Base-by-base conservation (phyloP, 73 alveolate genomes). In the Paramecium sonneborni region DNA sequence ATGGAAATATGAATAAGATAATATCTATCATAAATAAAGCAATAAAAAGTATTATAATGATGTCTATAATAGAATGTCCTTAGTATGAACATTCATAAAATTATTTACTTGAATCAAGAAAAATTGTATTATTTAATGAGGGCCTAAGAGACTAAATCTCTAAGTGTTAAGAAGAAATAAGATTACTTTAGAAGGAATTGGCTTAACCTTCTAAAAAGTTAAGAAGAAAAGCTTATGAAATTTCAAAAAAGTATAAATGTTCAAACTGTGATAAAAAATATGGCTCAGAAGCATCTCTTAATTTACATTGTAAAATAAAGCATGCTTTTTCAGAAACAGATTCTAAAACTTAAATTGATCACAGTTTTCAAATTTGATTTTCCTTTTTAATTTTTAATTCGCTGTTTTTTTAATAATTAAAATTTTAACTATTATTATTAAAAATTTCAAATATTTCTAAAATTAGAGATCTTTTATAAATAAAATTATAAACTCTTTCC, bases 401-500 rank as follows among this genome's bases (percentile, higher is more conserved):
- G 39, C 44, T 23, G 39, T 12, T 32, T 62, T 32, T 62, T 62
- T 30, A 62, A 23, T 11, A 62, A 62, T 52, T 52, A 52, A 52
- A 52, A 18, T 52, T 52, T 52, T 52, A 52, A 52, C 68, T n/a
- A 52, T 52, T 35, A 15, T 52, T 18, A 52, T 52, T 52, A 52
- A 52, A n/a, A 11, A 52, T 52, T 52, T 93, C 98, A 97, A 84
- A 94, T 94, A 55, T 98, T 97, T 92, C 92, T 86, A 91, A 94
- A 96, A 44, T 74, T 90, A 34, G 98, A 97, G 88, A 94, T 92
- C 99, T 96, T 85, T 98, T 98, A 56, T 96, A 99, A 38, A 96
- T 95, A 79, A 98, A 98, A 39, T 98, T 98, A 57, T 93, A 88
- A 76, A 98, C 92, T 2, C 98, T 99, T 89, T 96, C 99, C 57